These are phyloP conservation scores for Xylaria sp. DNA, from an alignment of 2,329 filamentous ascomycete species.

Conservation along the genomic window DNA sequence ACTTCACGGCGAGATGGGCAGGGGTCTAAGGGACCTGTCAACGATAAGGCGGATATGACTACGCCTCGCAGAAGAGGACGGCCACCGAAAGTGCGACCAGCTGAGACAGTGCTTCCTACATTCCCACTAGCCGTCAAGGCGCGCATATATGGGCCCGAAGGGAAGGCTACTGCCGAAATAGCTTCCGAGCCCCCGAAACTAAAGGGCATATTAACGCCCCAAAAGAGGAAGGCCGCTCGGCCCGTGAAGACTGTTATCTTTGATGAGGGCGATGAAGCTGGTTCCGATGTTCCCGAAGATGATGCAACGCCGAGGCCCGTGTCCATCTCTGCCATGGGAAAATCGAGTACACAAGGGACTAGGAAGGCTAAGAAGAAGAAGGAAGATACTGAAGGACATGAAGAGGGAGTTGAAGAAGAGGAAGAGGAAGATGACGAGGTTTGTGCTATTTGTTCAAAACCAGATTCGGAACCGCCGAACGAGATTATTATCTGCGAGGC, in stretches of 20 bases:
- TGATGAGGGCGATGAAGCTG: conserved; percentile 47
- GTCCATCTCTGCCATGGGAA: conserved; percentile 42
- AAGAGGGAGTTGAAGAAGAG: conserved; percentile 52
- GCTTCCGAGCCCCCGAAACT: conserved; percentile 46
- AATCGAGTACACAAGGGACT: conserved; percentile 33
- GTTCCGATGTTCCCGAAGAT: conserved; percentile 63
- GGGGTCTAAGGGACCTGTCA: conserved; percentile 10
- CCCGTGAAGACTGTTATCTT: conserved; percentile 68
- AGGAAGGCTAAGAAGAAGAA: conserved; percentile 34
- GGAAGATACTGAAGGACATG: conserved; percentile 53
- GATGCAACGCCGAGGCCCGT: conserved; percentile 59
- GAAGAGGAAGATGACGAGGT: conserved; percentile 62
- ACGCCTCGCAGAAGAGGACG: conserved; percentile 43
- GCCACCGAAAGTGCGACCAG: conserved; percentile 33
- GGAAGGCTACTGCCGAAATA: conserved; percentile 11
- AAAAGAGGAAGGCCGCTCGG: conserved; percentile 56
- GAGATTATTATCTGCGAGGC: conserved; percentile 73
- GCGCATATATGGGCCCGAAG: conserved; percentile 34
- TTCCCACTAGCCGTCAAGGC: conserved; percentile 33
- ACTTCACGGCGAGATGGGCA: conserved; percentile 10
- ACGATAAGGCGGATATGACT: background rate
- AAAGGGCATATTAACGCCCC: conserved; percentile 68
- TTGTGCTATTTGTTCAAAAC: conserved; percentile 67
- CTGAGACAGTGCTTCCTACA: conserved; percentile 6
- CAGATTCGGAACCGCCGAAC: conserved; percentile 68